Base-by-base conservation (phyloP, 768 basidiomycete genomes). In the Trichaptum fuscoviolaceum region DNA sequence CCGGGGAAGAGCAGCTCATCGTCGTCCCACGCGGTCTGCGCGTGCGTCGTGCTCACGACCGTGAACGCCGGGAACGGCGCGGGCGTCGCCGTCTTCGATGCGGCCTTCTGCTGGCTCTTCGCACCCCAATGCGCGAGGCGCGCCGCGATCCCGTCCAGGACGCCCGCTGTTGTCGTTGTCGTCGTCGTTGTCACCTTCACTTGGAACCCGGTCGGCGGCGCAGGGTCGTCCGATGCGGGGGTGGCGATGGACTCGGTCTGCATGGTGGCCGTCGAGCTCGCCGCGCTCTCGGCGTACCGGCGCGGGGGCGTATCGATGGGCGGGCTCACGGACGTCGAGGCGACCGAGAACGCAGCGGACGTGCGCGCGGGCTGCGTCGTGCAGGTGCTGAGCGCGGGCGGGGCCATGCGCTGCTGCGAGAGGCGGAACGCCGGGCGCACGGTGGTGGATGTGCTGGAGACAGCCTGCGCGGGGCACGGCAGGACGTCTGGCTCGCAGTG, bases 311-410 rank as follows among this genome's bases (percentile, higher is more conserved):
- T 52, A 12, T 52, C 42, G 42, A 52, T 52, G 15, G 42, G 42
- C 42, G 71, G 67, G 15, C 71, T 70, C 17, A 63, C 62, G 63
- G 66, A 68, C 52, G 66, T 59, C 4, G 30, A 57, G 77, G 1
- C 75, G 69, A 1, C 75, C 64, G 35, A 76, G 77, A 17, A 58
- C 75, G 78, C 26, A 75, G 75, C 0, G 78, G 77, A 76, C 58
- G 72, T 74, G 65, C 69, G 69, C 6, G 74, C 62, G 7, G 69
- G 74, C n/a, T 69, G 72, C 0, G 83, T 79, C 0, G 78, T 79
- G 15, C 84, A 82, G 69, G 85, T 77, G 68, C 78, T 83, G 66
- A 88, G 83, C 1, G 85, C 80, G 2, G 86, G 85, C 71, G 2
- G 76, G 73, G 1, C 69, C 71, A 58, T 75, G 70, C 23, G 69